A percentile compares a stretch with the other conserved stretches of the same genome.
Conservation (phyloP, 1,139 yeast species). For the Diutina siamensis region DNA sequence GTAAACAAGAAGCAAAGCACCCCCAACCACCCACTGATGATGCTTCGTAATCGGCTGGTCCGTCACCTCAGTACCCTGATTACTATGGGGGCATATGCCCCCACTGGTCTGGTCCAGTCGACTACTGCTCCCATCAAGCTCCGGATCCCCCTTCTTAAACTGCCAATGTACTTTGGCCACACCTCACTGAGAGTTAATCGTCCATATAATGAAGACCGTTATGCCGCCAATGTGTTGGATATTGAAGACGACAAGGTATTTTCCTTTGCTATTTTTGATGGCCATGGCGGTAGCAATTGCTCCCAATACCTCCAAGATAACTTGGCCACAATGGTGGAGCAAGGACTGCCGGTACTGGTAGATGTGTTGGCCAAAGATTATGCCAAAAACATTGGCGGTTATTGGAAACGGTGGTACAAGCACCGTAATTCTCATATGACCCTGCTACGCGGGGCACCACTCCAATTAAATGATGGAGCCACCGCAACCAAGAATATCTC, state of each 20-base stretch:
- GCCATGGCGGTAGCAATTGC: conserved; percentile 85
- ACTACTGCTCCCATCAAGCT: conserved; percentile 11
- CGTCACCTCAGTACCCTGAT: not conserved
- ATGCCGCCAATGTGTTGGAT: conserved; percentile 46
- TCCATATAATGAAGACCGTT: conserved; percentile 69
- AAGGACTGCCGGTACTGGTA: conserved; percentile 13
- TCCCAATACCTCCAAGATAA: conserved; percentile 44
- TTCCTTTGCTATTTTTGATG: conserved; percentile 74
- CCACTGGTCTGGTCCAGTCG: not conserved
- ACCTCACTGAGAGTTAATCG: conserved; percentile 67
- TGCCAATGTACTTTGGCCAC: conserved; percentile 77
- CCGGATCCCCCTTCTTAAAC: conserved; percentile 46
- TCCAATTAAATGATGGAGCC: conserved; percentile 11
- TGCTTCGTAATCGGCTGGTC: not conserved
- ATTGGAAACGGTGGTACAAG: conserved; percentile 73
- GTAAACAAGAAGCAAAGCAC: not conserved
- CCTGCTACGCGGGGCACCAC: conserved; percentile 24
- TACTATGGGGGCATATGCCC: conserved; percentile 3
- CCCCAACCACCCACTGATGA: not conserved
- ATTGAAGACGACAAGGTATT: conserved; percentile 24
- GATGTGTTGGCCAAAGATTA: conserved; percentile 36
- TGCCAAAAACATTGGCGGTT: conserved; percentile 61
- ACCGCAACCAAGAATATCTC: conserved; percentile 36
- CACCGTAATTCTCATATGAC: conserved; percentile 35
- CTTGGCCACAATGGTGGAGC: conserved; percentile 48